Percentiles rank a stretch among this genome's conserved stretches.
phyloP scores from a whole-genome alignment of 1,139 yeast species.

The Debaryomyces subglobosus region DNA sequence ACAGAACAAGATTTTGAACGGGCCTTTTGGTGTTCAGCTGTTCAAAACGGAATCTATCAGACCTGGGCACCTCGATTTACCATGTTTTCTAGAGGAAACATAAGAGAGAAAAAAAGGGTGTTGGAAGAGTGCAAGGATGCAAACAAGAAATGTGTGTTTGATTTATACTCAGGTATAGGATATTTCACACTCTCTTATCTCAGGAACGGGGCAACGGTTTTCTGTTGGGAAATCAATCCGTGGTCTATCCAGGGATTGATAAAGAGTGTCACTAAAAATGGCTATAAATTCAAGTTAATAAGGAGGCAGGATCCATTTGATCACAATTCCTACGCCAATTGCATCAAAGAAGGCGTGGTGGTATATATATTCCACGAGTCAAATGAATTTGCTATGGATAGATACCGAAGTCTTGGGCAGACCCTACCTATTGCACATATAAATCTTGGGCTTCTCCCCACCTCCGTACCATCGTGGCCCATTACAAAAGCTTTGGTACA shows the following conservation, averaged over 20 bases:
- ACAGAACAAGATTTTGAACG: slow-evolving; percentile 40
- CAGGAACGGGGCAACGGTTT: slow-evolving; percentile 54
- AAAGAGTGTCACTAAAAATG: slow-evolving; percentile 55
- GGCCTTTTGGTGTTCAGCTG: slow-evolving; percentile 73
- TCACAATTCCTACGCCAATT: slow-evolving; percentile 15
- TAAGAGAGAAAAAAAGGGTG: slow-evolving; percentile 76
- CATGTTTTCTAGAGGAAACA: slow-evolving; percentile 90
- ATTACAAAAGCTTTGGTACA: slow-evolving; percentile 37
- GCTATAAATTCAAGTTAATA: slow-evolving; percentile 42
- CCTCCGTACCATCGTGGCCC: slow-evolving; percentile 65
- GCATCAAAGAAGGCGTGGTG: slow-evolving; percentile 19
- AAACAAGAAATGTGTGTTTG: slow-evolving; percentile 53
- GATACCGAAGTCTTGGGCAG: slow-evolving; percentile 37
- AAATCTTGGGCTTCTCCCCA: slow-evolving; percentile 77
- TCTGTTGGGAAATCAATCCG: slow-evolving; percentile 86
- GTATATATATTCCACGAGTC: slow-evolving; percentile 60
- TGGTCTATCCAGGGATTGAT: slow-evolving; percentile 79
- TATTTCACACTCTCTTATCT: slow-evolving; percentile 78
- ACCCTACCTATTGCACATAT: slow-evolving; percentile 55
- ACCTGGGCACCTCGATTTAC: slow-evolving; percentile 85
- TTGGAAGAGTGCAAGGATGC: slow-evolving; percentile 34
- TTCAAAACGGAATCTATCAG: slow-evolving; percentile 77
- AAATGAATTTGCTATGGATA: slow-evolving; percentile 50
- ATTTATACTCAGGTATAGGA: slow-evolving; percentile 85
- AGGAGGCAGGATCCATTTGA: slow-evolving; percentile 30